These are phyloP conservation scores for Ocimum tenuiflorum DNA, from an alignment of 257 asterid genomes.

Conservation along the genomic window DNA sequence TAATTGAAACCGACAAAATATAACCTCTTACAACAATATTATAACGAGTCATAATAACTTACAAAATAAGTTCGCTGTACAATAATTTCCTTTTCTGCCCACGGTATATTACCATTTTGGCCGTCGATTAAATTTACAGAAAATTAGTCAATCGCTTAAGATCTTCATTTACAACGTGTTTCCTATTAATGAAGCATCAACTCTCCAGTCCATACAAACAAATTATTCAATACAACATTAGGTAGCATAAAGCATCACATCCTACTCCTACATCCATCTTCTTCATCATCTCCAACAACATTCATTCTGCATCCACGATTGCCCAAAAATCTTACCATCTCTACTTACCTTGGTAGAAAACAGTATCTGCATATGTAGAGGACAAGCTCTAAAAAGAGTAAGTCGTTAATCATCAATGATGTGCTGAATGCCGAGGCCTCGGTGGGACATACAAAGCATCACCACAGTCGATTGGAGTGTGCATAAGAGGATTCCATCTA, in stretches of 20 bases:
- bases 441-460: conserved; percentile 56
- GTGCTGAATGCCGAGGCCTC: conserved; percentile 45
- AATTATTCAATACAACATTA: neutral
- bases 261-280: neutral
- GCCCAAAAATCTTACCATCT: neutral
- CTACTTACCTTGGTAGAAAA: neutral
- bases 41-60: too few relatives aligned
- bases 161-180: too few relatives aligned
- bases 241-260: conserved; percentile 4
- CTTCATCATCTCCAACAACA: neutral
- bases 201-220: too few relatives aligned
- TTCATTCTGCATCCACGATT: too few relatives aligned
- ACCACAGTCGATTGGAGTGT: conserved; percentile 49
- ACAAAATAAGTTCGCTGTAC: too few relatives aligned
- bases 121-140: too few relatives aligned
- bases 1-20: too few relatives aligned
- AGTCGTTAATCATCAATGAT: conserved; percentile 27
- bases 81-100: too few relatives aligned
- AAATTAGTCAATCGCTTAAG: too few relatives aligned
- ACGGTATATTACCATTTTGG: too few relatives aligned
- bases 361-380: neutral
- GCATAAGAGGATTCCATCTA: conserved; percentile 76
- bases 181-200: neutral
- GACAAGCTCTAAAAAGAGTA: neutral
- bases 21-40: too few relatives aligned